These are phyloP conservation scores for Gymnopilus junonius DNA, from an alignment of 768 basidiomycete species.

Conservation along the genomic window DNA sequence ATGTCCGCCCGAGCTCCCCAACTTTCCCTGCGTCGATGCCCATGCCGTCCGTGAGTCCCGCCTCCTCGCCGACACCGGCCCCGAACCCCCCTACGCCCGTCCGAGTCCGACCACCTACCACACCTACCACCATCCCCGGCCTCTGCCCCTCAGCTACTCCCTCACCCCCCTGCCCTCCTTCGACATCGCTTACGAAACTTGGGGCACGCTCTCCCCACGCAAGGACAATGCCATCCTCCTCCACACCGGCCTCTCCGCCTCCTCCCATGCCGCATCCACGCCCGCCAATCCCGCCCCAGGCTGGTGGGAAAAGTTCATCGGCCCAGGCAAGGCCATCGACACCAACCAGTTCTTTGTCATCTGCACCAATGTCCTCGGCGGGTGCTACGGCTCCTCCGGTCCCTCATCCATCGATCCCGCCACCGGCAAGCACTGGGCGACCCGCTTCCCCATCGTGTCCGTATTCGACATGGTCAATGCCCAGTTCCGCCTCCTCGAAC, in stretches of 20 bases:
- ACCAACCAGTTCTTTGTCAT: constrained; percentile 92
- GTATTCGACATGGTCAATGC: constrained; percentile 98
- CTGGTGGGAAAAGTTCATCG: constrained; percentile 99
- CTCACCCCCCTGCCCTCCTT: constrained; percentile 63
- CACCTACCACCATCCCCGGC: constrained; percentile 61
- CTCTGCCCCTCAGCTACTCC: constrained; percentile 67
- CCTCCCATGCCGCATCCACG: constrained; percentile 92
- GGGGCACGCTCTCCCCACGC: constrained; percentile 83
- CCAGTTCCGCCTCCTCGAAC: constrained; percentile 86
- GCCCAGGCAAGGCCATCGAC: constrained; percentile 92
- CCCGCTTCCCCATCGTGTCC: constrained; percentile 87
- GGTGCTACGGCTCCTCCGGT: constrained; percentile 97
- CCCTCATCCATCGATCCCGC: constrained; percentile 82
- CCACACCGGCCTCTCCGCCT: constrained; percentile 95
- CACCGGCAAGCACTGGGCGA: constrained; percentile 79
- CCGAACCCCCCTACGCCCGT: constrained; percentile 83
- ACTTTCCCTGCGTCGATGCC: constrained; percentile 83
- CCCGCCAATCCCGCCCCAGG: constrained; percentile 77
- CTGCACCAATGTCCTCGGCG: constrained; percentile 96
- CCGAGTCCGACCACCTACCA: constrained; percentile 78
- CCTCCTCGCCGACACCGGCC: constrained; percentile 56
- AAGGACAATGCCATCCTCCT: constrained; percentile 92
- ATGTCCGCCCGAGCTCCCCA: constrained; percentile 24
- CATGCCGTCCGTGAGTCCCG: constrained; percentile 74
- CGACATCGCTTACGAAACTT: constrained; percentile 96